A percentile compares a stretch with the other conserved stretches of the same genome.
Evolutionary conservation across 176 grass and related monocot species (phyloP).

Genomic region (Musa beccarii): DNA sequence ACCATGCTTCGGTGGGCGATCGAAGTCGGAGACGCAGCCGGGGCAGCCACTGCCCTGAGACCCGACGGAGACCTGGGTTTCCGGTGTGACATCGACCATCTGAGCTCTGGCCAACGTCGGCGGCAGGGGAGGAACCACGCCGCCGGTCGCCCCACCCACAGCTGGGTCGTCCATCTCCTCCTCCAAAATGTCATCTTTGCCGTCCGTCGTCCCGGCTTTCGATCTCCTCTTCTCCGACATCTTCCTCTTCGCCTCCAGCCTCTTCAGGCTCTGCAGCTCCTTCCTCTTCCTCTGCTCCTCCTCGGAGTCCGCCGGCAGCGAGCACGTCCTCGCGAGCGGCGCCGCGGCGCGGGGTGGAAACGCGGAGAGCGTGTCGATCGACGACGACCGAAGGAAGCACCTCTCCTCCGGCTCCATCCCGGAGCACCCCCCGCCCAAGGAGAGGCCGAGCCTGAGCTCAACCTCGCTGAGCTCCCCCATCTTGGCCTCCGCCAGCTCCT

Average conservation of each 20-base stretch:
- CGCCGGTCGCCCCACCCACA: background rate
- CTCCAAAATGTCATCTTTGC: slow-evolving; percentile 3
- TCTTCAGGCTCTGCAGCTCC: slow-evolving; percentile 41
- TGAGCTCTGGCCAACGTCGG: too few relatives aligned
- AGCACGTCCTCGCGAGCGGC: slow-evolving; percentile 39
- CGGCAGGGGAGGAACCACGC: background rate
- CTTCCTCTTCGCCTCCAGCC: slow-evolving; percentile 61
- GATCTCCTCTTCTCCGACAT: slow-evolving; percentile 42
- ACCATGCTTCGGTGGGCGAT: slow-evolving; percentile 9
- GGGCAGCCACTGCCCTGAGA: too few relatives aligned
- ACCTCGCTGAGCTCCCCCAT: slow-evolving; percentile 25
- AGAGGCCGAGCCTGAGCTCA: slow-evolving; percentile 63
- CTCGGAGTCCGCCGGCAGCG: slow-evolving; percentile 38
- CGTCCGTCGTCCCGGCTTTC: slow-evolving; percentile 12
- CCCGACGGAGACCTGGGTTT: too few relatives aligned
- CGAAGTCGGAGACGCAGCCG: too few relatives aligned
- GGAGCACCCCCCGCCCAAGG: slow-evolving; percentile 56
- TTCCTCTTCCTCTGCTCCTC: slow-evolving; percentile 46
- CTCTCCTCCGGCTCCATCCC: slow-evolving; percentile 26
- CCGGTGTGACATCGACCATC: too few relatives aligned
- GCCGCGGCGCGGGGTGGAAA: background rate
- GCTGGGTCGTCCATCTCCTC: background rate
- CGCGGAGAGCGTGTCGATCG: slow-evolving; percentile 2
- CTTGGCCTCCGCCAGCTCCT: background rate
- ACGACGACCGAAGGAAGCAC: slow-evolving; percentile 44